Base-by-base conservation (phyloP, 2,329 filamentous ascomycete species). In the Saccharata proteae region DNA sequence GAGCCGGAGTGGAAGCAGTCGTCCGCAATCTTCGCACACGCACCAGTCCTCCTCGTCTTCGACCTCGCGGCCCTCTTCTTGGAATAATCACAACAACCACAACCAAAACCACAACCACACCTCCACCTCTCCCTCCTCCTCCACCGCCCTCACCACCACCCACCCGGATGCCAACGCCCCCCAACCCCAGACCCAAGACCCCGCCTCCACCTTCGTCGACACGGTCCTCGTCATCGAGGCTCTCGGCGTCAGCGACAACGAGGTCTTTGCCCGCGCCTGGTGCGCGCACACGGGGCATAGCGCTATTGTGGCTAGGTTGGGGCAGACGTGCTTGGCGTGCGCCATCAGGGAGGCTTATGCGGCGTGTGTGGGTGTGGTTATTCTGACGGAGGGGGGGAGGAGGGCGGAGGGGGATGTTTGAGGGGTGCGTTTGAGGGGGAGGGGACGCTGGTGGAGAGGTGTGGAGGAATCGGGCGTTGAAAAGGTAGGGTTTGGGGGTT, bases 271-370 rank as follows among this genome's bases (percentile, higher is more conserved):
- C 1, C 62, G 80, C 39, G 78, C 80, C 5, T 85, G 80, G 80
- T 84, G 79, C 49, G 70, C 77, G 34, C 76, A 82, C 44, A 81
- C 77, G 70, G 80, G 80, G 3, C 55, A 82, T 43, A 75, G 69
- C 46, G 79, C 80, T 1, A 58, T 85, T 12, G 69, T 83, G 36
- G 77, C 77, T 6, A 76, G 83, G 51, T 51, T 81, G 31, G 61
- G 67, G 36, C 71, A 67, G 57, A 83, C 79, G 11, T 84, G 76
- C 54, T 72, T 81, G 65, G 69, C 77, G 11, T 85, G 80, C 51
- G 76, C 77, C 7, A 74, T 84, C 36, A 64, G 80, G 38, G 79
- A 83, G 53, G 78, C 80, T 17, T 84, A 80, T 52, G 80, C 80
- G 3, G 77, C 76, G 11, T 76, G 76, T 20, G 52, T 84, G 32